Conservation (phyloP, 1,284 basidiomycete genomes). For the Pseudozyma thailandica region DNA sequence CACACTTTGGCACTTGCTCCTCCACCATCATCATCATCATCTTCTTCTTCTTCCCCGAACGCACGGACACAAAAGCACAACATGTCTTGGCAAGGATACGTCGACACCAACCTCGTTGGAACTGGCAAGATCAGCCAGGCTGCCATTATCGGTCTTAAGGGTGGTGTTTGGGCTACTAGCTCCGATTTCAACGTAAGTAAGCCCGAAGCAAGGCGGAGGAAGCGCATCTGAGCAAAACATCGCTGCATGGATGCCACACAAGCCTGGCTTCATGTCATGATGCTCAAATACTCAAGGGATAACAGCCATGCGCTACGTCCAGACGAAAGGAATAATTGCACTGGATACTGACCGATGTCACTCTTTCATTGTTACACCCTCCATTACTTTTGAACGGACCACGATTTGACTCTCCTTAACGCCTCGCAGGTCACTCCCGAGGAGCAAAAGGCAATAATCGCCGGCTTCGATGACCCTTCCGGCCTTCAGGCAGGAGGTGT, state of each 20-base stretch:
- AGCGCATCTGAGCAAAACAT: no score
- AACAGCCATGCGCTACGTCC: no score
- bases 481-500: slow-evolving; percentile 74
- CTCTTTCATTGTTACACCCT: no score
- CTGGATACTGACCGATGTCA: no score
- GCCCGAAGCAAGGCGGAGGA: neutral
- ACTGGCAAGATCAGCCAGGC: slow-evolving; percentile 80
- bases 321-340: no score
- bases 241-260: neutral
- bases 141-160: slow-evolving; percentile 84
- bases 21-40: slow-evolving; percentile 1
- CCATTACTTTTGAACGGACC: no score
- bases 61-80: neutral
- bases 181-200: slow-evolving; percentile 77
- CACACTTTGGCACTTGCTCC: neutral
- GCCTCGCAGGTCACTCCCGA: slow-evolving; percentile 75
- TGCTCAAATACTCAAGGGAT: no score
- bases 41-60: neutral
- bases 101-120: slow-evolving; percentile 85
- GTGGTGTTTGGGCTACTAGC: slow-evolving; percentile 87
- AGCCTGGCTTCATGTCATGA: no score
- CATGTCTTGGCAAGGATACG: slow-evolving; percentile 76
- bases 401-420: neutral
- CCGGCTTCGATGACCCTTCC: slow-evolving; percentile 72
- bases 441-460: slow-evolving; percentile 79